Percentiles rank a stretch among this genome's conserved stretches.
phyloP scores from a whole-genome alignment of 2,329 filamentous ascomycete species.

The Neofusicoccum cordaticola region DNA sequence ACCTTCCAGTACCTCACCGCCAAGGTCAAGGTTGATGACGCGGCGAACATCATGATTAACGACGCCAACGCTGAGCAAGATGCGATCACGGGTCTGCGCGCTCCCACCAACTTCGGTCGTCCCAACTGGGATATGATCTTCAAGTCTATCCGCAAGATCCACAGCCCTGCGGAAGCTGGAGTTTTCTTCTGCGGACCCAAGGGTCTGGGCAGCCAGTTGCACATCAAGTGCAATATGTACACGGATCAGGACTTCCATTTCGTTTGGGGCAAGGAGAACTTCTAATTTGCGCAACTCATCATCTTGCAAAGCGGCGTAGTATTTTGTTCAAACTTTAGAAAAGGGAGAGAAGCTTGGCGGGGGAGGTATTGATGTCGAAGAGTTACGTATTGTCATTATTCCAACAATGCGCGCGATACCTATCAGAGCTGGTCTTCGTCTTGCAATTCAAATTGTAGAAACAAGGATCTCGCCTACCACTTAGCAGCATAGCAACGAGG shows the following conservation, averaged over 20 bases:
- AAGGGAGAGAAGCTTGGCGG: neutral
- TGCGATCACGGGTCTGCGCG: slow-evolving; percentile 76
- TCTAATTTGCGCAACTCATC: slow-evolving; percentile 41
- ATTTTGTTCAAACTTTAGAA: neutral
- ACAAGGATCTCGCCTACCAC: neutral
- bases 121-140: slow-evolving; percentile 93
- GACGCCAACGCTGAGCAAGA: slow-evolving; percentile 81
- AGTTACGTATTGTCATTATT: neutral
- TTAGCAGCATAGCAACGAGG: neutral
- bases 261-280: slow-evolving; percentile 69
- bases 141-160: slow-evolving; percentile 73
- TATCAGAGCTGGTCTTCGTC: neutral
- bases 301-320: neutral
- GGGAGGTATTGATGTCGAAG: neutral
- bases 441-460: neutral
- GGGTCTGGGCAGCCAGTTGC: slow-evolving; percentile 70
- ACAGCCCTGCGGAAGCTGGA: slow-evolving; percentile 41
- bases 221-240: slow-evolving; percentile 86
- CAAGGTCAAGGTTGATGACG: slow-evolving; percentile 81
- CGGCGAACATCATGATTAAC: slow-evolving; percentile 91
- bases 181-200: slow-evolving; percentile 80
- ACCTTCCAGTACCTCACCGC: slow-evolving; percentile 67
- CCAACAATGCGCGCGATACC: neutral
- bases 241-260: slow-evolving; percentile 72
- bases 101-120: slow-evolving; percentile 80